Percentiles rank a stretch among this genome's conserved stretches.
Conservation (phyloP, 768 basidiomycete genomes). For the Podaxis sp. region DNA sequence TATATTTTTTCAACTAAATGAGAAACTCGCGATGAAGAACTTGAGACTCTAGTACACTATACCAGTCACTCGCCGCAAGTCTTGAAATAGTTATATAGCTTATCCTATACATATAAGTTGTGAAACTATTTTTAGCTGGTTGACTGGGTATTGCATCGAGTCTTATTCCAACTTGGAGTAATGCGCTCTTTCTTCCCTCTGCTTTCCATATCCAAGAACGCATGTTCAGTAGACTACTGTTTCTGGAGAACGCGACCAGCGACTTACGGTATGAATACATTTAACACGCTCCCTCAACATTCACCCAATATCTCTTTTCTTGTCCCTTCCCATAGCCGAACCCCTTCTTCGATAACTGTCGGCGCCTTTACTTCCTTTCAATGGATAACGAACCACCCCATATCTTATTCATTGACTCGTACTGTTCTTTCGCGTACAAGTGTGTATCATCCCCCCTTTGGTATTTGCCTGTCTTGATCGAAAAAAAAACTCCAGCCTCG, state of each 20-base stretch:
- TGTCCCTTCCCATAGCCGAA: not conserved
- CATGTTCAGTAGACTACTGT: no score
- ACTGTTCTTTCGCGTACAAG: conserved; percentile 90
- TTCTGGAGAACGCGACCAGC: no score
- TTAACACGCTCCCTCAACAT: not conserved
- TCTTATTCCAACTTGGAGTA: no score
- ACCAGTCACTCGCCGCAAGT: no score
- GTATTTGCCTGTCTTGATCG: not conserved
- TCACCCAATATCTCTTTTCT: not conserved
- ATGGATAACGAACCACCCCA: conserved; percentile 40
- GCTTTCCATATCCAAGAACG: no score
- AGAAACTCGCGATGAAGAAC: no score
- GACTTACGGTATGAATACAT: no score
- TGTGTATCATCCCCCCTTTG: conserved; percentile 29
- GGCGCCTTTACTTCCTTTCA: not conserved
- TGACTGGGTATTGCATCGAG: no score
- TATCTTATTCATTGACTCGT: conserved; percentile 75
- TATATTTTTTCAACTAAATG: no score
- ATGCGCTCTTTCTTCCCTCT: no score
- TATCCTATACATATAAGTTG: not conserved
- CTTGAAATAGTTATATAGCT: no score
- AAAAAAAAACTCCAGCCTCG: conserved; percentile 44
- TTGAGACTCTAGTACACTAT: no score
- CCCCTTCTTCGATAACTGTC: not conserved
- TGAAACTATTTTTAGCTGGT: not conserved